These are phyloP conservation scores for Ophiostoma himal-ulmi DNA, from an alignment of 2,329 filamentous ascomycete genomes.

Conservation along the genomic window DNA sequence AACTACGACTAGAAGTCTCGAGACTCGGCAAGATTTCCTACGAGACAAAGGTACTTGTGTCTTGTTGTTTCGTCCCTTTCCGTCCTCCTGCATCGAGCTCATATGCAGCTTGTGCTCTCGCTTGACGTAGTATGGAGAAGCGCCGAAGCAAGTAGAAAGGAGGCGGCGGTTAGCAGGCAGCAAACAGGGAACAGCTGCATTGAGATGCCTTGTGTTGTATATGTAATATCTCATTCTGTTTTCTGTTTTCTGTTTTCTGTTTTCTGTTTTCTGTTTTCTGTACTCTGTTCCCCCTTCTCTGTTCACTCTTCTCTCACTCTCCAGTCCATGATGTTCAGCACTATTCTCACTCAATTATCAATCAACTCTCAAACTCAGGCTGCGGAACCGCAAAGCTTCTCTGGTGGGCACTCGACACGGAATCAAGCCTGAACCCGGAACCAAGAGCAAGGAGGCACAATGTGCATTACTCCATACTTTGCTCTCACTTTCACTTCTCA, in stretches of 20 bases:
- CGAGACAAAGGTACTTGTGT: no score
- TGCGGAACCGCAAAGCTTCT: not conserved
- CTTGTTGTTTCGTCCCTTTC: not conserved
- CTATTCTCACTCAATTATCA: no score
- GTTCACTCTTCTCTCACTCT: no score
- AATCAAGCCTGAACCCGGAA: no score
- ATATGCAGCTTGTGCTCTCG: constrained; percentile 2
- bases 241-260: not conserved
- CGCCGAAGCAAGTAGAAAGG: not conserved
- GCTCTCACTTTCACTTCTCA: no score
- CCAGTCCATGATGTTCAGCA: no score
- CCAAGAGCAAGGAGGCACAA: no score
- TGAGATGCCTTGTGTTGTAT: not conserved
- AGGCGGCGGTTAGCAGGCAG: not conserved
- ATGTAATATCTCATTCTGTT: not conserved
- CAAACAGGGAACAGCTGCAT: not conserved
- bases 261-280: not conserved
- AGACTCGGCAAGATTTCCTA: not conserved
- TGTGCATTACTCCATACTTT: no score
- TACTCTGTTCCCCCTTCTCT: not conserved
- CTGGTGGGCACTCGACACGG: no score
- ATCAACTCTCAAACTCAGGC: no score
- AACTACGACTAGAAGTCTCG: no score
- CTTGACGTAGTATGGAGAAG: not conserved
- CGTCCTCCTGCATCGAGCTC: not conserved